phyloP scores from a whole-genome alignment of 139 green algal species.

The Nannochloris sp. region DNA sequence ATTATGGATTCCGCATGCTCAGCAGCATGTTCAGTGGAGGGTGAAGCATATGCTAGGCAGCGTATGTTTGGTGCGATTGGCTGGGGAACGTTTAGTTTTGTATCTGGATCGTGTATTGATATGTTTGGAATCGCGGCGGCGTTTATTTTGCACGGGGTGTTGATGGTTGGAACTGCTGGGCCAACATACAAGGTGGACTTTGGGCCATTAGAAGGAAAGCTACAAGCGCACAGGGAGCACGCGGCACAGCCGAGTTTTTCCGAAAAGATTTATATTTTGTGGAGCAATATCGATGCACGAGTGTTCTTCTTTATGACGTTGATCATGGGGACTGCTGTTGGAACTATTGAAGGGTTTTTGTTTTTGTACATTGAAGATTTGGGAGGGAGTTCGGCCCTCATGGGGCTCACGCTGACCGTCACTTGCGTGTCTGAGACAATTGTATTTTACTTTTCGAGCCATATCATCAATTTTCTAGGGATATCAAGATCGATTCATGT shows the following conservation, averaged over 20 bases:
- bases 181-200: conserved; percentile 13
- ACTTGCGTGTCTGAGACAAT: conserved; percentile 25
- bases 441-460: conserved; percentile 23
- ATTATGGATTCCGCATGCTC: conserved; percentile 37
- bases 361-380: conserved; percentile 37
- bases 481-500: conserved; percentile 23
- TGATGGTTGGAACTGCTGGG: background rate
- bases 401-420: conserved; percentile 24
- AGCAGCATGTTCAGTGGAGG: conserved; percentile 20
- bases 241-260: conserved; percentile 6
- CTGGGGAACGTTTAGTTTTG: conserved; percentile 20
- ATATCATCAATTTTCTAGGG: conserved; percentile 16
- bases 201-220: conserved; percentile 21
- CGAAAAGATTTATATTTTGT: conserved; percentile 11
- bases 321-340: conserved; percentile 29
- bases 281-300: conserved; percentile 7
- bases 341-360: conserved; percentile 32
- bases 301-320: conserved; percentile 17
- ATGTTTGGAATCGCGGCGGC: conserved; percentile 1
- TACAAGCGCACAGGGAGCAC: background rate
- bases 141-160: conserved; percentile 14
- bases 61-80: conserved; percentile 32
- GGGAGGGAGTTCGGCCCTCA: conserved; percentile 21
- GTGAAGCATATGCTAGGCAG: conserved; percentile 15
- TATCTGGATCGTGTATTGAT: conserved; percentile 8